A percentile compares a stretch with the other conserved stretches of the same genome.
Conservation (phyloP, 306 rosid species). For the Purshia tridentata region DNA sequence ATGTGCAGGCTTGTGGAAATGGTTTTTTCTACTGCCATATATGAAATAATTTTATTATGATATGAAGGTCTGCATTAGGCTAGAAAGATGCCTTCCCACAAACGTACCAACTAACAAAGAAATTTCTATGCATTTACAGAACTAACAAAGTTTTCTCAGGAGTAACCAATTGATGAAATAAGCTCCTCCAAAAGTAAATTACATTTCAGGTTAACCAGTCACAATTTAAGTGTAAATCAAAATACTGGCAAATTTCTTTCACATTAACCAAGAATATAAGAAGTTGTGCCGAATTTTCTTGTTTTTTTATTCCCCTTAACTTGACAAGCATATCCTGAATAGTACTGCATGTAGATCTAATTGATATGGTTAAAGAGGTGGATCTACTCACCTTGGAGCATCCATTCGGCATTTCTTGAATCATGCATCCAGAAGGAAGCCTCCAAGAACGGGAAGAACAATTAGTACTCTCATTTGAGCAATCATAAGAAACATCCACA, state of each 20-base stretch:
- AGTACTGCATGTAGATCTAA: not conserved
- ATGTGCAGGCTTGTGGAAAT: not conserved
- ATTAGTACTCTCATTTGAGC: constrained; percentile 3
- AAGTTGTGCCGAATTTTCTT: not conserved
- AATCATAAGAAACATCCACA: constrained; percentile 58
- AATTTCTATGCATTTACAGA: not conserved
- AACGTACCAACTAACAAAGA: not conserved
- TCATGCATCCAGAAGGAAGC: constrained; percentile 78
- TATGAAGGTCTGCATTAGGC: not conserved
- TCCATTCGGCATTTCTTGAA: constrained; percentile 46
- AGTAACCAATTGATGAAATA: not conserved
- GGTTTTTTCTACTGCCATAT: not conserved
- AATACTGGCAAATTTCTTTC: no score
- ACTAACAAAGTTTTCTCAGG: not conserved
- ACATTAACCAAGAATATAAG: not conserved
- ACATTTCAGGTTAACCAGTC: not conserved
- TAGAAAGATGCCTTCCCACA: not conserved
- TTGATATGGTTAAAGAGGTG: not conserved
- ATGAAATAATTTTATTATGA: not conserved
- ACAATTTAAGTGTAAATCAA: no score
- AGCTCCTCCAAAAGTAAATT: not conserved
- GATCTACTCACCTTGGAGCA: constrained; percentile 45
- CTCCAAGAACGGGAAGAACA: constrained; percentile 41
- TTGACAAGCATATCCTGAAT: not conserved
- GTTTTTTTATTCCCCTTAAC: not conserved